Evolutionary conservation across 2,329 filamentous ascomycete genomes (phyloP).

Genomic region (Paecilomyces niveus): DNA sequence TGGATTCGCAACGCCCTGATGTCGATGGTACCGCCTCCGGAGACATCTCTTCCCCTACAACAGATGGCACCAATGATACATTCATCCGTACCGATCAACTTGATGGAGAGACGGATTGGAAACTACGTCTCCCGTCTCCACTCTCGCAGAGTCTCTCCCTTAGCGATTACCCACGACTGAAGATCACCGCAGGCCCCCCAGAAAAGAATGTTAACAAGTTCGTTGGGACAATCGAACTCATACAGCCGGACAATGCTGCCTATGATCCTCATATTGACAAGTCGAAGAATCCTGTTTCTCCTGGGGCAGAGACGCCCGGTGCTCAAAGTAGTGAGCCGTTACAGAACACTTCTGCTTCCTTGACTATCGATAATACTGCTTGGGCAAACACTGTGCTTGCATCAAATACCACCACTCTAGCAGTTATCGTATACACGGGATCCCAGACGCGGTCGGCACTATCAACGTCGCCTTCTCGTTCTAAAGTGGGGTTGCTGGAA

Average conservation of each 20-base stretch:
- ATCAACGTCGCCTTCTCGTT: conserved; percentile 84
- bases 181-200: conserved; percentile 78
- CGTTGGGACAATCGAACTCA: conserved; percentile 74
- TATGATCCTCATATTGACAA: conserved; percentile 40
- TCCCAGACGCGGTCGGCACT: conserved; percentile 88
- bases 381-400: conserved; percentile 98
- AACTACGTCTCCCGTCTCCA: conserved; percentile 78
- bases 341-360: conserved; percentile 54
- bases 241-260: conserved; percentile 45
- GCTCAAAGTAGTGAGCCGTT: conserved; percentile 12
- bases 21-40: conserved; percentile 9
- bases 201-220: conserved; percentile 95
- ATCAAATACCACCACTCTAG: conserved; percentile 80
- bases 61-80: conserved; percentile 61
- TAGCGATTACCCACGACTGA: conserved; percentile 60
- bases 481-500: conserved; percentile 88
- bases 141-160: conserved; percentile 72
- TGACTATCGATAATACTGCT: conserved; percentile 94
- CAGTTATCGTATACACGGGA: conserved; percentile 89
- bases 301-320: conserved; percentile 2
- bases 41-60: conserved; percentile 26
- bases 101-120: conserved; percentile 98
- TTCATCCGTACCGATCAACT: conserved; percentile 97
- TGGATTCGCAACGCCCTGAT: conserved; percentile 6
- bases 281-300: conserved; percentile 10